Conservation (phyloP, 1,284 basidiomycete species). For the Xerocomus nothofagi region DNA sequence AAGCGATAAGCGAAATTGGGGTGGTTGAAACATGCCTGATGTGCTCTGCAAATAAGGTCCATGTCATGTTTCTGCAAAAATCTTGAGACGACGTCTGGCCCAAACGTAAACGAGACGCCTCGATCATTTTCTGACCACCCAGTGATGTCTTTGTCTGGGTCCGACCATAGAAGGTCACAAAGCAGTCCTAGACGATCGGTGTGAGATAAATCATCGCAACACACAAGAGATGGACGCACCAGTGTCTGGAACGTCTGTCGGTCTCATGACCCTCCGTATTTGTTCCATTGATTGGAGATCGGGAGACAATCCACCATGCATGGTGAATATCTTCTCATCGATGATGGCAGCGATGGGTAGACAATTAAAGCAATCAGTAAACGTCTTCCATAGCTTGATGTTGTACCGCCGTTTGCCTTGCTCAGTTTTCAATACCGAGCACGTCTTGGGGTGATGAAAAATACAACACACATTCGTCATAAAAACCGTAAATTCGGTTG, state of each 20-base stretch:
- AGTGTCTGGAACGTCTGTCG: conserved; percentile 98
- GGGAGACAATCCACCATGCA: conserved; percentile 92
- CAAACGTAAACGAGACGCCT: conserved; percentile 98
- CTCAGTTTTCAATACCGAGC: conserved; percentile 11
- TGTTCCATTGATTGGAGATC: conserved; percentile 99
- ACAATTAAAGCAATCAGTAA: conserved; percentile 97
- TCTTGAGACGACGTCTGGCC: conserved; percentile 95
- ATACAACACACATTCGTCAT: conserved; percentile 83
- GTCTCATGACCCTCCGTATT: conserved; percentile 98
- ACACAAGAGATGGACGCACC: conserved; percentile 51
- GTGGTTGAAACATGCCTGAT: conserved; percentile 66
- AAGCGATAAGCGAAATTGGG: conserved; percentile 4
- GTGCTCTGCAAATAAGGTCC: conserved; percentile 98
- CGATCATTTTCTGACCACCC: conserved; percentile 99
- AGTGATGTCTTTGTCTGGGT: conserved; percentile 99
- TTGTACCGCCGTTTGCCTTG: conserved; percentile 95
- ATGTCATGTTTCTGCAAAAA: conserved; percentile 99
- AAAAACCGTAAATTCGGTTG: conserved; percentile 96
- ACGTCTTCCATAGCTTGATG: conserved; percentile 98
- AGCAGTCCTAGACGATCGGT: conserved; percentile 64
- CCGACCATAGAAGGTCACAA: conserved; percentile 97
- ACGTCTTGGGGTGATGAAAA: neutral
- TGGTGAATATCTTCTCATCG: conserved; percentile 96
- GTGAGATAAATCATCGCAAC: conserved; percentile 12
- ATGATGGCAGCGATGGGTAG: conserved; percentile 95